Percentiles rank a stretch among this genome's conserved stretches.
These are phyloP conservation scores for Betula pendula DNA, from an alignment of 306 rosid species.

Conservation along the genomic window DNA sequence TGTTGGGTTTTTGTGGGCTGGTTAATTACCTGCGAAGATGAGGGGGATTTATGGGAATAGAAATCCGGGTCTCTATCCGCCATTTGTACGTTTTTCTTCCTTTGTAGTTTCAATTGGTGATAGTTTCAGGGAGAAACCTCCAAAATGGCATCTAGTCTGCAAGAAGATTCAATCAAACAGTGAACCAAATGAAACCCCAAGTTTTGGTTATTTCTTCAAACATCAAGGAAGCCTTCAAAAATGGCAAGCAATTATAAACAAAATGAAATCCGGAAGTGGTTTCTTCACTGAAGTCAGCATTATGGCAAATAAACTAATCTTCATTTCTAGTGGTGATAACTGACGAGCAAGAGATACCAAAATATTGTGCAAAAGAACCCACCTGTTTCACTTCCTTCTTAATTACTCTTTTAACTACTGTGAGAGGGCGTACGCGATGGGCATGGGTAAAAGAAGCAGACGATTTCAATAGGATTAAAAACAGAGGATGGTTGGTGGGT, in stretches of 20 bases:
- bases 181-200: conserved; percentile 20
- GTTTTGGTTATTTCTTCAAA: neutral
- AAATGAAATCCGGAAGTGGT: neutral
- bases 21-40: conserved; percentile 77
- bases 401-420: too few relatives aligned
- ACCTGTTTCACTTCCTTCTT: conserved; percentile 3
- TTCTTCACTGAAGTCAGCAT: neutral
- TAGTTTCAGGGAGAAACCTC: neutral
- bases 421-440: neutral
- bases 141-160: conserved; percentile 13
- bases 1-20: too few relatives aligned
- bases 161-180: conserved; percentile 50
- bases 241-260: neutral
- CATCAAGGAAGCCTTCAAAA: neutral
- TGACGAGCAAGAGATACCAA: neutral
- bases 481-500: neutral
- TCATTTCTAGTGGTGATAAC: neutral
- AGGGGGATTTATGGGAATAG: conserved; percentile 53
- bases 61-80: conserved; percentile 52
- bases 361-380: neutral
- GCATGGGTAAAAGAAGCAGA: too few relatives aligned
- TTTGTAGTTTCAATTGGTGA: neutral
- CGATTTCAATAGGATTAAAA: neutral
- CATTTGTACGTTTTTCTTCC: conserved; percentile 34
- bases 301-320: neutral